phyloP scores from a whole-genome alignment of 257 asterid species.

The Prunella vulgaris region DNA sequence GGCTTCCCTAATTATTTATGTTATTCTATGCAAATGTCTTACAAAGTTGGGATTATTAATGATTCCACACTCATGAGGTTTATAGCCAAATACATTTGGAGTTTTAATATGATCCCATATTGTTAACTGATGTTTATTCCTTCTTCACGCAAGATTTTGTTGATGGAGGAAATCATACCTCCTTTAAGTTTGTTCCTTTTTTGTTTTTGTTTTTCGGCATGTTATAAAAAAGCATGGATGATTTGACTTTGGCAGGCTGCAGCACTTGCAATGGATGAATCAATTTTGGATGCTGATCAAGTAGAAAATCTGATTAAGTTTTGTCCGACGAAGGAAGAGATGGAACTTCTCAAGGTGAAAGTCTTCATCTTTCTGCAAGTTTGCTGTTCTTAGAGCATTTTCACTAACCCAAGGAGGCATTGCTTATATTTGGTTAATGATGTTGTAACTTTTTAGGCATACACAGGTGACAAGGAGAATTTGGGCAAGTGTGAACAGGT shows the following conservation, averaged over 20 bases:
- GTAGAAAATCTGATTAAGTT: slow-evolving; percentile 94
- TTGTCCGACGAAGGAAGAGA: slow-evolving; percentile 98
- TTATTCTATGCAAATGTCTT: not conserved
- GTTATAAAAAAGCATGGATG: slow-evolving; percentile 12
- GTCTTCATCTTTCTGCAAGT: slow-evolving; percentile 10
- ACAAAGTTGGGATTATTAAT: not conserved
- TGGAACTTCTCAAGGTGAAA: slow-evolving; percentile 95
- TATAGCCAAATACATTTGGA: not conserved
- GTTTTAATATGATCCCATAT: not conserved
- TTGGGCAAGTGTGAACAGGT: slow-evolving; percentile 99
- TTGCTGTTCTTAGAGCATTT: slow-evolving; percentile 4
- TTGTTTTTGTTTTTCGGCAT: slow-evolving; percentile 1
- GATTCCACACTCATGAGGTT: not conserved
- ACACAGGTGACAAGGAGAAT: slow-evolving; percentile 79
- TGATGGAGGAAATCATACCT: slow-evolving; percentile 7
- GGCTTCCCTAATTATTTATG: not conserved
- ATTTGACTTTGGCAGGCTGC: slow-evolving; percentile 63
- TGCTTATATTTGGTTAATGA: slow-evolving; percentile 19
- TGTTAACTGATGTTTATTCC: not conserved
- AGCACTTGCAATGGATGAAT: slow-evolving; percentile 94
- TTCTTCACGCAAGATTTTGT: slow-evolving; percentile 12
- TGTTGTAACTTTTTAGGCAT: slow-evolving; percentile 45
- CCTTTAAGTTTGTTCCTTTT: slow-evolving; percentile 7
- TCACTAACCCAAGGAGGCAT: slow-evolving; percentile 9
- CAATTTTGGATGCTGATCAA: slow-evolving; percentile 96